A percentile compares a stretch with the other conserved stretches of the same genome.
Conservation (phyloP, 2,329 filamentous ascomycete species). For the Setomelanomma holmii region DNA sequence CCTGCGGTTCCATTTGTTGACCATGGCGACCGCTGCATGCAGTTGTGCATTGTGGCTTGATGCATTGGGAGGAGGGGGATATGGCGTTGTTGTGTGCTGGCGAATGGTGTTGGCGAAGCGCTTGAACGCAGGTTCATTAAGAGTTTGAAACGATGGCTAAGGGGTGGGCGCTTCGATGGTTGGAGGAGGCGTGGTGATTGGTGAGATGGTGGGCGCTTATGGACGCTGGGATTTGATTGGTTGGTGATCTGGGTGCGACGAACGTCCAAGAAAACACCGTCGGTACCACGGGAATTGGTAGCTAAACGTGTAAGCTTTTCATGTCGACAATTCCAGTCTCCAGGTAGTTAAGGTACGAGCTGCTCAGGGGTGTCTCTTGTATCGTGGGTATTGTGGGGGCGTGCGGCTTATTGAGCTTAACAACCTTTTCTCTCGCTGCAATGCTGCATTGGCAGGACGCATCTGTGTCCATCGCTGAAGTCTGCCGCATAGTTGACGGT, state of each 20-base stretch:
- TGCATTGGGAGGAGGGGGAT: slow-evolving; percentile 7
- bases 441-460: too few relatives aligned
- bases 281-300: too few relatives aligned
- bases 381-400: too few relatives aligned
- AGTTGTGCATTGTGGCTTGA: slow-evolving; percentile 17
- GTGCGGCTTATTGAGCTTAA: too few relatives aligned
- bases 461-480: too few relatives aligned
- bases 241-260: neutral
- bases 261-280: too few relatives aligned
- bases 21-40: slow-evolving; percentile 7
- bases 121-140: slow-evolving; percentile 24
- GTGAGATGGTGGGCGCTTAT: slow-evolving; percentile 38
- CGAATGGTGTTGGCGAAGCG: slow-evolving; percentile 21
- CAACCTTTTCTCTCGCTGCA: too few relatives aligned
- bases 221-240: slow-evolving; percentile 19
- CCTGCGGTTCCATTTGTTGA: slow-evolving; percentile 8
- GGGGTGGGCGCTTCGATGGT: slow-evolving; percentile 35
- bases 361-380: too few relatives aligned
- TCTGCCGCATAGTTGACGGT: too few relatives aligned
- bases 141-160: slow-evolving; percentile 31
- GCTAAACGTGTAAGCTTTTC: too few relatives aligned
- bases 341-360: too few relatives aligned
- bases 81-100: slow-evolving; percentile 3
- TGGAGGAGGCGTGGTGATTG: slow-evolving; percentile 30
- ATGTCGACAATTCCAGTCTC: too few relatives aligned